Evolutionary conservation across 352 stramenopile species (phyloP), one percentile per base, ranked within the genome.

Genomic region (Thalassiosira pacifica): DNA sequence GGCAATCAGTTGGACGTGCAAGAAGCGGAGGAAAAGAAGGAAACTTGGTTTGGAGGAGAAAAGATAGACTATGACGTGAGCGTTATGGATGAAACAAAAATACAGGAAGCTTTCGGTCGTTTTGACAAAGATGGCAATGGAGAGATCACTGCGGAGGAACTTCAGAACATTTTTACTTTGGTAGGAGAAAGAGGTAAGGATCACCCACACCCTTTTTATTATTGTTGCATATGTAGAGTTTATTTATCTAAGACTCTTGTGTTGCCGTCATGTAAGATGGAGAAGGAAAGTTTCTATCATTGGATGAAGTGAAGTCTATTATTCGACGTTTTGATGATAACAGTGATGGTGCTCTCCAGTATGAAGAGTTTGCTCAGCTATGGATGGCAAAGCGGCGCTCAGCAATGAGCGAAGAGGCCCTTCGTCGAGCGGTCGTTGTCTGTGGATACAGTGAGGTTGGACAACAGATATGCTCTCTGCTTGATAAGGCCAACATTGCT

Each of bases 21-120:
- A 45, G 64, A 81, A 22, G 72, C 57, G n/a, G 77, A 80, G 32
- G 64, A 80, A 19, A 48, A 60, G 6, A 78, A 65, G 34, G 64
- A 79, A 24, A 68, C 66, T 63, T 83, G 81, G 81, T 76, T 83
- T 53, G 68, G 69, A 11, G 55, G 53, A 69, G 66, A 88, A 67
- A 76, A 90, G 53, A 59, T 89, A n/a, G 73, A 60, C 37, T 95
- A 94, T 77, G 81, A 94, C 59, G 70, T 92, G 34, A 89, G 92
- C 72, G 83, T 92, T 74, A 82, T 55, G 27, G 86, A 93, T 76
- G 48, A 90, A 26, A 73, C 76, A 9, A 83, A 69, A 29, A 89
- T 92, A 70, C 67, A 83, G 29, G 84, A 92, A 71, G 75, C 85
- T 70, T 92, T 92, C 67, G 60, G 29, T 61, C 61, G 79, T 57